Conservation (phyloP, 2,329 filamentous ascomycete species). For the Alternaria sp. region DNA sequence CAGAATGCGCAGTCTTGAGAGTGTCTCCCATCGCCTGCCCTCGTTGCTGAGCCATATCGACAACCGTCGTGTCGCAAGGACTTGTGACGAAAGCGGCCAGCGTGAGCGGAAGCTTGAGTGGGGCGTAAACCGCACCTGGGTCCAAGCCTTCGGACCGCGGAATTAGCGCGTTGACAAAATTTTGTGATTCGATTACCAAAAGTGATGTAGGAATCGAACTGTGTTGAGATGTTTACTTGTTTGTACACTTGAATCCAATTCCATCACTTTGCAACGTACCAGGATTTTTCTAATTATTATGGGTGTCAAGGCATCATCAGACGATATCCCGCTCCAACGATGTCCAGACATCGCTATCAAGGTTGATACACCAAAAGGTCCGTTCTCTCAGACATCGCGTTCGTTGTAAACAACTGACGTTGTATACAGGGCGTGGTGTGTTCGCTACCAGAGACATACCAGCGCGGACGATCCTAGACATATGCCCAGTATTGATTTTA, state of each 20-base stretch:
- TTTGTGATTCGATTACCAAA: slow-evolving; percentile 6
- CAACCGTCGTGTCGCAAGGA: slow-evolving; percentile 13
- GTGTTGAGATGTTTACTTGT: neutral
- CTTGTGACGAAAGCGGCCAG: slow-evolving; percentile 17
- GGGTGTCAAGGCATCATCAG: slow-evolving; percentile 1
- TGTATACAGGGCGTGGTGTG: slow-evolving; percentile 60
- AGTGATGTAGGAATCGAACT: neutral
- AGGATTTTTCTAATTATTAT: neutral
- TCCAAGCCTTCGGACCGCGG: slow-evolving; percentile 11
- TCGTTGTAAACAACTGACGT: slow-evolving; percentile 6
- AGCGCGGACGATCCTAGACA: slow-evolving; percentile 60
- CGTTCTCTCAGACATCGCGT: neutral
- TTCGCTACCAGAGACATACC: slow-evolving; percentile 60
- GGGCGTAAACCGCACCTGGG: slow-evolving; percentile 13
- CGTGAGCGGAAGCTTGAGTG: slow-evolving; percentile 22
- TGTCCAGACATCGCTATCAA: slow-evolving; percentile 55
- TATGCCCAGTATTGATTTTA: slow-evolving; percentile 62
- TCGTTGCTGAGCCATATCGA: slow-evolving; percentile 51
- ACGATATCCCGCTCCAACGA: slow-evolving; percentile 51
- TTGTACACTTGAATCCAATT: too few species aligned
- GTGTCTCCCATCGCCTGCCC: slow-evolving; percentile 50
- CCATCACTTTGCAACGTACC: neutral
- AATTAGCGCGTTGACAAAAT: slow-evolving; percentile 16
- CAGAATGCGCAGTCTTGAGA: slow-evolving; percentile 71
- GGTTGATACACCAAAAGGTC: slow-evolving; percentile 63